Evolutionary conservation across 2,329 filamentous ascomycete genomes (phyloP), one percentile per base, ranked within the genome.

Genomic region (Biscogniauxia mediterranea): DNA sequence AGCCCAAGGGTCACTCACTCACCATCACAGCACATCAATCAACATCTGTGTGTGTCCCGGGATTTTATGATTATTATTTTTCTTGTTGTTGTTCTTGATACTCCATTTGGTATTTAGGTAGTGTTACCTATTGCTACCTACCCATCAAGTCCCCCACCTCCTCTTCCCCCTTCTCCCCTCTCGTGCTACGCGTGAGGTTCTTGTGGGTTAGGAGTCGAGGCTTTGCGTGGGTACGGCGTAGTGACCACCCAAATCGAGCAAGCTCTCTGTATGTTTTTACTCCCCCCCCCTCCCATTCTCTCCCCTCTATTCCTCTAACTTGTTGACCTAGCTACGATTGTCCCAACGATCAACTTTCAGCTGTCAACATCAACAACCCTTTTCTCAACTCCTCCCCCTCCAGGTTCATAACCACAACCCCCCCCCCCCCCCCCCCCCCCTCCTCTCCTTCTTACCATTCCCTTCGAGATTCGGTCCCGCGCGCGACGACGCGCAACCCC

Each of bases 401-500:
- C 8, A 38, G 32, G 32, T 9, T 6, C 8, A 38, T 38, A 38
- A 15, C 32, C 32, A 23, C 28, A 4, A 32, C 28, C 7, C 28
- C 28, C 28, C 46, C 20, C 26, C 52, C 32, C 52, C 55, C 51
- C 55, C 20, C 19, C 20, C 11, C 38, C 42, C 50, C 52, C 46
- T 9, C 26, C 46, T 9, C 28, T 42, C 20, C 53, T 59, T 50
- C 53, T 57, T 42, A 50, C 19, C 52, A 46, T 25, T 42, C 15
- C 52, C 59, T 56, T 54, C 64, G 51, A 57, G 26, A 26, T 55
- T 25, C 55, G 57, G 69, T 69, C 74, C 70, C 70, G 73, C 74
- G 74, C 74, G 74, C 73, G 73, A 73, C 70, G 69, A 72, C 70
- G 73, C 72, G 74, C 74, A 70, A 61, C 71, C 68, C 3, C 20